Evolutionary conservation across 129 eudicot genomes (phyloP).

Genomic region (Erigeron canadensis): DNA sequence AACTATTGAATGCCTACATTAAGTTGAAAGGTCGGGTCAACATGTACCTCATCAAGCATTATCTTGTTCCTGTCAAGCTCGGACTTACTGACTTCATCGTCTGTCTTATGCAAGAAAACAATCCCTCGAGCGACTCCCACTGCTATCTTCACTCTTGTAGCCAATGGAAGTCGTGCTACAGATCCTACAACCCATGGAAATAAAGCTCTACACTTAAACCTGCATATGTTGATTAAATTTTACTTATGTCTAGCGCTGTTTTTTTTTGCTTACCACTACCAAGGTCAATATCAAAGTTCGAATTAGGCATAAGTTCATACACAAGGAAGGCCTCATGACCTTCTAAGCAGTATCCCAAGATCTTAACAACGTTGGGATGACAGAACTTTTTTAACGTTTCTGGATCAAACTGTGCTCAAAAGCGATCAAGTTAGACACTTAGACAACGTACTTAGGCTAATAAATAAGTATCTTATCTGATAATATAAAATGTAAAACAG

Average conservation of each 20-base stretch:
- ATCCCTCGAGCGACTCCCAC: neutral
- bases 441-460: too few species aligned
- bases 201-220: neutral
- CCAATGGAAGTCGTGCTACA: neutral
- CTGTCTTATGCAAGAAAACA: neutral
- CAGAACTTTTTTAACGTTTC: neutral
- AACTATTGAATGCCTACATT: neutral
- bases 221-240: neutral
- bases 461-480: too few species aligned
- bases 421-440: neutral
- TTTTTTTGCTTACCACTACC: neutral
- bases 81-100: neutral
- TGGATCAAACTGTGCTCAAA: neutral
- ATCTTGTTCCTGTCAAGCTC: constrained; percentile 5
- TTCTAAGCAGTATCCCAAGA: neutral
- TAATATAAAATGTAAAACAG: neutral
- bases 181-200: neutral
- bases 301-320: neutral
- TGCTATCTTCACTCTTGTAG: neutral
- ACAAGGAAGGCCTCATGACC: neutral
- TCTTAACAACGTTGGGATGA: neutral
- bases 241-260: neutral
- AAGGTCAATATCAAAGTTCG: neutral
- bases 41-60: constrained; percentile 1
- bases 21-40: neutral